Evolutionary conservation across 495 filamentous ascomycete genomes (phyloP).

Genomic region (Monascus purpureus): DNA sequence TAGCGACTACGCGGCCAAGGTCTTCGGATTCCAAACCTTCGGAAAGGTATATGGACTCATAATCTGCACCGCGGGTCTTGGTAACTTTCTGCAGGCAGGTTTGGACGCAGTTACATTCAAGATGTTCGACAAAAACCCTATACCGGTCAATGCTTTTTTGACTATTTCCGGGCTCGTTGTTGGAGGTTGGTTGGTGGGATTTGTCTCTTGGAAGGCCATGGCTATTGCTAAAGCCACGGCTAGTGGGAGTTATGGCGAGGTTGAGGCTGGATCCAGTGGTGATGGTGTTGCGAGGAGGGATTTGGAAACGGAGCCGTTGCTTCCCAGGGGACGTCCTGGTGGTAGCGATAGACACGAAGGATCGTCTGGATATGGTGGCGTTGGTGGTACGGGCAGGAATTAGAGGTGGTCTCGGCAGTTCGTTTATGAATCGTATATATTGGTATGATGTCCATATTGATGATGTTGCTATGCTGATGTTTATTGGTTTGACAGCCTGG

Average conservation of each 20-base stretch:
- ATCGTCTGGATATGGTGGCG: no score
- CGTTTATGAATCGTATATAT: no score
- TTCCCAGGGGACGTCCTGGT: no score
- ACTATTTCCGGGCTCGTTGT: slow-evolving; percentile 44
- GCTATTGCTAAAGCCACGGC: slow-evolving; percentile 16
- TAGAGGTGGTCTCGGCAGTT: no score
- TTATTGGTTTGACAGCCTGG: no score
- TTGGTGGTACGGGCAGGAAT: no score
- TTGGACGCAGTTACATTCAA: slow-evolving; percentile 70
- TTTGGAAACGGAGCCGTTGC: neutral
- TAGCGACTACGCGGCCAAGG: slow-evolving; percentile 80
- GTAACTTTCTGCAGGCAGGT: slow-evolving; percentile 76
- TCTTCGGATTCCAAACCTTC: slow-evolving; percentile 92
- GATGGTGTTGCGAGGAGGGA: neutral
- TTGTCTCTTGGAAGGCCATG: slow-evolving; percentile 33
- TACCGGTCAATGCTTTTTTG: slow-evolving; percentile 64
- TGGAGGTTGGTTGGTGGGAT: slow-evolving; percentile 45
- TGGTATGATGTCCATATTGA: no score
- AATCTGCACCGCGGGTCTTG: slow-evolving; percentile 74
- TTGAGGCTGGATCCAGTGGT: neutral
- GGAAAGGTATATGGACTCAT: slow-evolving; percentile 93
- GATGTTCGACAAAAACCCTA: slow-evolving; percentile 54
- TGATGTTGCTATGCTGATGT: no score
- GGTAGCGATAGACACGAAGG: no score
- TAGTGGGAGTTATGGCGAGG: no score